Percentiles rank a stretch among this genome's conserved stretches.
These are phyloP conservation scores for Wickerhamiella spandovensis DNA, from an alignment of 805 yeast species.

Conservation along the genomic window DNA sequence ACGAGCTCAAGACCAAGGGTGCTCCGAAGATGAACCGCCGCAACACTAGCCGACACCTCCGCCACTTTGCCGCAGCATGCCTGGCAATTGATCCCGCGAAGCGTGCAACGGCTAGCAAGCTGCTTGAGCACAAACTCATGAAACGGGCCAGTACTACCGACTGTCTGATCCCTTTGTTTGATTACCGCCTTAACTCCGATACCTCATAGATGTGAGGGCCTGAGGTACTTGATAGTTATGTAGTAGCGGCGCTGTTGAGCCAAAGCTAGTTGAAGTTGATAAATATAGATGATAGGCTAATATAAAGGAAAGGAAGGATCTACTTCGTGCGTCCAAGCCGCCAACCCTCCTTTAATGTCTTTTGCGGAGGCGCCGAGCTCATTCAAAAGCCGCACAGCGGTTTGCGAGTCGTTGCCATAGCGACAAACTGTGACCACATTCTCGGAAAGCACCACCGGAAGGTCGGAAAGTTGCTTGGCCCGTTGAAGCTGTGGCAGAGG, in stretches of 20 bases:
- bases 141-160: not conserved
- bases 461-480: slow-evolving; percentile 18
- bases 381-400: slow-evolving; percentile 47
- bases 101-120: not conserved
- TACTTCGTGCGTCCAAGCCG: slow-evolving; percentile 47
- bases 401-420: slow-evolving; percentile 81
- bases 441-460: slow-evolving; percentile 13
- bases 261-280: no score
- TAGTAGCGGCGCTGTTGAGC: no score
- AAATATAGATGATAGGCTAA: slow-evolving; percentile 21
- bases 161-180: not conserved
- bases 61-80: not conserved
- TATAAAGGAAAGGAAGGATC: slow-evolving; percentile 55
- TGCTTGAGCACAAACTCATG: not conserved
- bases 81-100: not conserved
- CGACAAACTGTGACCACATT: slow-evolving; percentile 60
- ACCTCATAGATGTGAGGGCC: no score
- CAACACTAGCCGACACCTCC: not conserved
- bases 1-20: no score
- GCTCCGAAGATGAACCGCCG: no score
- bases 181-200: no score
- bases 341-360: slow-evolving; percentile 71
- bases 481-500: slow-evolving; percentile 41
- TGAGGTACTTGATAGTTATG: no score
- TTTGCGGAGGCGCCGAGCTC: slow-evolving; percentile 36